Percentiles rank a stretch among this genome's conserved stretches.
Conservation (phyloP, 1,284 basidiomycete genomes). For the Pascua guehoae region DNA sequence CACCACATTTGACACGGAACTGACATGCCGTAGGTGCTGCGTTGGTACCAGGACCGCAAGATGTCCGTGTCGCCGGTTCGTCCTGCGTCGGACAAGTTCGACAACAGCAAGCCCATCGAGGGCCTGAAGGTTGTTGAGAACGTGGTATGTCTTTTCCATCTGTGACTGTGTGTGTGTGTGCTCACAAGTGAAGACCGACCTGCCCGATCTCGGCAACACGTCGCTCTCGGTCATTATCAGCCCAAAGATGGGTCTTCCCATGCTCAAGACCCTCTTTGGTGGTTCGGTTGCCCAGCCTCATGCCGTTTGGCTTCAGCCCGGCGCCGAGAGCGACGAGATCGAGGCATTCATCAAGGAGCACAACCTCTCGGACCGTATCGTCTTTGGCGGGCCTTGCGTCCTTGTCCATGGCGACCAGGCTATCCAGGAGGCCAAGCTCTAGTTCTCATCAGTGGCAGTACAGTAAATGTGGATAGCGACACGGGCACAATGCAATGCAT, state of each 20-base stretch:
- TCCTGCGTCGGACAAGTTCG: slow-evolving; percentile 36
- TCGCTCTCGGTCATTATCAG: slow-evolving; percentile 76
- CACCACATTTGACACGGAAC: background rate
- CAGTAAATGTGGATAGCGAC: no score
- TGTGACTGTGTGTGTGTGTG: background rate
- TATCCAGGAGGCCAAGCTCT: slow-evolving; percentile 17
- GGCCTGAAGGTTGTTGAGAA: slow-evolving; percentile 29
- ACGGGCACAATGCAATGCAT: no score
- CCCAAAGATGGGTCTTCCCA: slow-evolving; percentile 55
- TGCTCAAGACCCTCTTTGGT: slow-evolving; percentile 50
- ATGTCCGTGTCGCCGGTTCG: slow-evolving; percentile 57
- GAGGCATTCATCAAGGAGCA: slow-evolving; percentile 56
- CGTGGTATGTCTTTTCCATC: slow-evolving; percentile 41
- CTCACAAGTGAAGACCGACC: slow-evolving; percentile 51
- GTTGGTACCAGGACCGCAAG: slow-evolving; percentile 66
- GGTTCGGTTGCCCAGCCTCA: slow-evolving; percentile 60
- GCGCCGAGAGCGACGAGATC: slow-evolving; percentile 64
- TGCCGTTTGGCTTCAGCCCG: slow-evolving; percentile 79
- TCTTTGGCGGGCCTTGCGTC: slow-evolving; percentile 72
- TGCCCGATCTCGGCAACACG: slow-evolving; percentile 64
- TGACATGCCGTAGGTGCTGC: slow-evolving; percentile 34
- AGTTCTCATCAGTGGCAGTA: background rate
- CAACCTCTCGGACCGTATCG: slow-evolving; percentile 59
- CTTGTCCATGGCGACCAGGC: slow-evolving; percentile 63
- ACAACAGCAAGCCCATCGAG: slow-evolving; percentile 29